Base-by-base conservation (phyloP, 371 early-diverging fungal genomes). In the Gilbertella persicaria region DNA sequence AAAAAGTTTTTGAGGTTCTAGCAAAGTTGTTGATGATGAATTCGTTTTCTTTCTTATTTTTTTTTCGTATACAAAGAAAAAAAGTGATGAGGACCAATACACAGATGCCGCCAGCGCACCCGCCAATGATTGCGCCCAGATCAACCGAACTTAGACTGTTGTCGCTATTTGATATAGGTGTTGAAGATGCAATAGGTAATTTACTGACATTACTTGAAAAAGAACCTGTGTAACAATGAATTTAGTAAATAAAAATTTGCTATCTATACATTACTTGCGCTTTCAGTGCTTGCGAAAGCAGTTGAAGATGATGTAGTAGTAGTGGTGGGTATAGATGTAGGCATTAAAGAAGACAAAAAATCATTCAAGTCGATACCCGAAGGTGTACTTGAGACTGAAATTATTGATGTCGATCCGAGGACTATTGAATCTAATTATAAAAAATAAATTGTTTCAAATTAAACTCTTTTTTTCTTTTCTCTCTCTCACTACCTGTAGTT, bases 121-220 rank as follows among this genome's bases (percentile, higher is more conserved):
- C 54, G n/a, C 54, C 54, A 16, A 53, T 53, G 23, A 53, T 53
- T 24, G 38, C 45, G 3, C 46, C 46, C 4, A 45, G 29, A 30
- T 53, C 46, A 20, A 13, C 20, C 16, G 46, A 25, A 28, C 40
- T 53, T 9, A 12, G 12, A 33, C 13, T 13, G 33, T 33, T 33
- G 8, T 33, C n/a, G n/a, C n/a, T 33, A 9, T 3, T 33, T 5
- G 33, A 33, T 2, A 33, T 3, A 9, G 33, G 33, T 33, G 33
- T 6, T 33, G 33, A 12, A 2, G 33, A 12, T 10, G 33, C 12
- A 33, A 13, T 19, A 26, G 29, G 28, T 30, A 44, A 26, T 44
- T 16, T 13, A 12, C 2, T 6, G 12, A 16, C 17, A 45, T 29
- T 29, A 19, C 10, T 16, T 2, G 14, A 14, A 26, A n/a, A 9